These are phyloP conservation scores for Vicia villosa DNA, from an alignment of 306 rosid species.

Conservation along the genomic window DNA sequence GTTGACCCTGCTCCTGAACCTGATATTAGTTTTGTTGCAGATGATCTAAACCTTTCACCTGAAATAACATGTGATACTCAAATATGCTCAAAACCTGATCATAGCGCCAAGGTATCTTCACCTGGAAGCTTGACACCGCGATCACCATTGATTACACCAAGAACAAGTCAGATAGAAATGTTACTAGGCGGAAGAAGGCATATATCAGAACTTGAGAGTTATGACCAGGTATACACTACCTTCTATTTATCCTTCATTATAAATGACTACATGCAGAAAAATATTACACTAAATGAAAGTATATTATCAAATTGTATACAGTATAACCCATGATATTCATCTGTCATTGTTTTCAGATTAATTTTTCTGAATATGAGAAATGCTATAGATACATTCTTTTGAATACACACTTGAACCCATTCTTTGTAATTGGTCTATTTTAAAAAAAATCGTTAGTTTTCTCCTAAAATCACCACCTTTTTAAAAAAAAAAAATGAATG, in stretches of 20 bases:
- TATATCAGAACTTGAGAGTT: constrained; percentile 75
- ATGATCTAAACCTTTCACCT: constrained; percentile 51
- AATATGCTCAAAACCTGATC: constrained; percentile 49
- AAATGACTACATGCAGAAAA: background rate
- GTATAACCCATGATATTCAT: constrained; percentile 5
- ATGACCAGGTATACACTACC: constrained; percentile 66
- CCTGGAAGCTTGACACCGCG: constrained; percentile 87
- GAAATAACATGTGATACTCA: constrained; percentile 53
- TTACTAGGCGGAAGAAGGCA: constrained; percentile 66
- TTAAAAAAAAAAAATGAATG: background rate
- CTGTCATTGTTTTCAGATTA: constrained; percentile 2
- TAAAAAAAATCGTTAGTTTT: background rate
- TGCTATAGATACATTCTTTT: background rate
- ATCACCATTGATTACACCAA: constrained; percentile 83
- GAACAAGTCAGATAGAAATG: constrained; percentile 80
- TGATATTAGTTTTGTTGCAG: constrained; percentile 54
- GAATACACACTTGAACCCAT: background rate
- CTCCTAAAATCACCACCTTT: constrained; percentile 4
- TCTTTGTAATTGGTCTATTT: constrained; percentile 14
- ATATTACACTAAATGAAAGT: constrained; percentile 12
- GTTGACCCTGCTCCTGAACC: constrained; percentile 57
- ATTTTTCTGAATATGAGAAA: background rate
- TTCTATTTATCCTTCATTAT: background rate
- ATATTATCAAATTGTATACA: constrained; percentile 17
- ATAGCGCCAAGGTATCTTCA: constrained; percentile 58